Conservation (phyloP, 805 yeast genomes). For the Ogataea dorogensis region DNA sequence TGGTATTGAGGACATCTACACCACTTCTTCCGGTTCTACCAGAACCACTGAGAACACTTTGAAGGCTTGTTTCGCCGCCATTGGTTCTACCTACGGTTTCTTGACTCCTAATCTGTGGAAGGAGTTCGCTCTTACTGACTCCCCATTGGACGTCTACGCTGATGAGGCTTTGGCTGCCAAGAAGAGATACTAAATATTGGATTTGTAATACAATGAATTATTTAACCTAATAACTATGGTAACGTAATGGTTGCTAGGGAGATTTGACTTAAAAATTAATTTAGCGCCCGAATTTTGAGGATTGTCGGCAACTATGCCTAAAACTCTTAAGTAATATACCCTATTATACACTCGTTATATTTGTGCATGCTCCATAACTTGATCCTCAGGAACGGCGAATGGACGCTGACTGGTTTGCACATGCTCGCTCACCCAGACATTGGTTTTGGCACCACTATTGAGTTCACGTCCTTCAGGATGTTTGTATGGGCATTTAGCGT, state of each 20-base stretch:
- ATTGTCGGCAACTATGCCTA: no score
- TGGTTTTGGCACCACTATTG: constrained; percentile 25
- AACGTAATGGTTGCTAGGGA: no score
- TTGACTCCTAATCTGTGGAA: constrained; percentile 99
- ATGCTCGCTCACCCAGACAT: constrained; percentile 35
- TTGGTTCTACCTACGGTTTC: constrained; percentile 99
- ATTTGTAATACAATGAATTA: constrained; percentile 1
- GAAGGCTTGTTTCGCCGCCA: constrained; percentile 98
- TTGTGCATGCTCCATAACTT: constrained; percentile 66
- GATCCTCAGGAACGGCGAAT: constrained; percentile 76
- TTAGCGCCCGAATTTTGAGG: no score
- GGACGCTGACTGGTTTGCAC: constrained; percentile 54
- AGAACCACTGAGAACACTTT: constrained; percentile 99
- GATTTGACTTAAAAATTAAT: no score
- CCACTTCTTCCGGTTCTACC: constrained; percentile 98
- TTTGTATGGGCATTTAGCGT: constrained; percentile 64
- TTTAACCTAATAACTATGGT: background rate
- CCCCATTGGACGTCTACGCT: constrained; percentile 94
- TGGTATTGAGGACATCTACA: constrained; percentile 99
- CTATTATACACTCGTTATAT: constrained; percentile 11
- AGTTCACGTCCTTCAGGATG: constrained; percentile 78
- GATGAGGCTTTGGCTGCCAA: constrained; percentile 74
- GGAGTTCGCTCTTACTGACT: constrained; percentile 75
- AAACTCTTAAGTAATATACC: constrained; percentile 5
- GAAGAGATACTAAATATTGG: constrained; percentile 63